Evolutionary conservation across 306 rosid genomes (phyloP).

Genomic region (Fagus sylvatica): DNA sequence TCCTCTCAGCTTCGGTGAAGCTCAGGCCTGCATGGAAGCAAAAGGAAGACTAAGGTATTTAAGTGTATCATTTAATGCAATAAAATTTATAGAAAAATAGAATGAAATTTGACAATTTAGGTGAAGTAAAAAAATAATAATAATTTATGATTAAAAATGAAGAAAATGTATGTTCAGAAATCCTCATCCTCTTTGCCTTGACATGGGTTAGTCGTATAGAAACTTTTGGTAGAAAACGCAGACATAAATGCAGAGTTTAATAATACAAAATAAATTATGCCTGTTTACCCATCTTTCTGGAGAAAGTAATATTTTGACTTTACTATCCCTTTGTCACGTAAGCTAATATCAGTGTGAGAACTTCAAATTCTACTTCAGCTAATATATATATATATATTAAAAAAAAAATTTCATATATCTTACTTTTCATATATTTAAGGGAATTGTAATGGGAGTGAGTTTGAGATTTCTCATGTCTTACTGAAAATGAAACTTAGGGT

Average conservation of each 20-base stretch:
- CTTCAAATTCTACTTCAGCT: background rate
- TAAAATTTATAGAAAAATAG: background rate
- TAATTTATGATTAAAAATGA: background rate
- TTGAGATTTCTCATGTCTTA: background rate
- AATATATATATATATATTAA: too few relatives aligned
- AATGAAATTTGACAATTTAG: background rate
- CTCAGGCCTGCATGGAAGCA: slow-evolving; percentile 59
- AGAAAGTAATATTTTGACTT: background rate
- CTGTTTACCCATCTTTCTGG: background rate
- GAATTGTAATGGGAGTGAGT: background rate
- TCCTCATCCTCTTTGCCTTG: background rate
- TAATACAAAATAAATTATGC: background rate
- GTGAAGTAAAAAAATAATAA: background rate
- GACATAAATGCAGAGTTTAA: background rate
- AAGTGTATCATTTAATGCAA: background rate
- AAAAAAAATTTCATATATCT: background rate
- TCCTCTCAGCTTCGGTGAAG: slow-evolving; percentile 76
- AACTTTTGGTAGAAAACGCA: background rate
- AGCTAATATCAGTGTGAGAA: background rate
- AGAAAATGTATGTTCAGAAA: background rate
- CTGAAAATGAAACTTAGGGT: background rate
- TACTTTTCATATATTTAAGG: background rate
- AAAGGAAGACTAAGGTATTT: slow-evolving; percentile 3
- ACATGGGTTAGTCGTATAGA: background rate
- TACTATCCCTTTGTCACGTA: background rate